Conservation (phyloP, 768 basidiomycete genomes). For the Lactarius vividus region DNA sequence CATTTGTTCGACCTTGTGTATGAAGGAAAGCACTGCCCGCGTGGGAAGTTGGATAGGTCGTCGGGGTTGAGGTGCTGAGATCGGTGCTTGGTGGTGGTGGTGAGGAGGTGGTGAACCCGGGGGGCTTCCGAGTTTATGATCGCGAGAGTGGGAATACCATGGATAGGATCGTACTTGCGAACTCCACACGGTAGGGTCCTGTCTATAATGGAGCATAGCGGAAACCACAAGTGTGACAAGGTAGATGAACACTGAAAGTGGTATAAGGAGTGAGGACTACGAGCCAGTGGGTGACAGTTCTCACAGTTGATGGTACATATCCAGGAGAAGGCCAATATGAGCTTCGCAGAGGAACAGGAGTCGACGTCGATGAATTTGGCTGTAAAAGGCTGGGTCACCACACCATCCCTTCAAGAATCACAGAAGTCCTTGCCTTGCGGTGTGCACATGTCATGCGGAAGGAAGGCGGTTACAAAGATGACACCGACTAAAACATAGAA, state of each 20-base stretch:
- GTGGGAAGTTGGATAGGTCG: slow-evolving; percentile 21
- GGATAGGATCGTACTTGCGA: slow-evolving; percentile 22
- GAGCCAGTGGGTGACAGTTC: neutral
- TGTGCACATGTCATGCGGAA: slow-evolving; percentile 22
- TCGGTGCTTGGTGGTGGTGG: neutral
- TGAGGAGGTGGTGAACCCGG: slow-evolving; percentile 7
- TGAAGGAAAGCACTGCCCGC: slow-evolving; percentile 6
- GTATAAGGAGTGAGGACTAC: neutral
- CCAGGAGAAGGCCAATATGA: slow-evolving; percentile 25
- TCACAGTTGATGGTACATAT: slow-evolving; percentile 25
- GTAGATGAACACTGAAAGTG: slow-evolving; percentile 20
- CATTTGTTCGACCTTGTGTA: slow-evolving; percentile 9
- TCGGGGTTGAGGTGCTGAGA: slow-evolving; percentile 23
- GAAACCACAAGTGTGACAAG: slow-evolving; percentile 17
- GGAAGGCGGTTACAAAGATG: slow-evolving; percentile 15
- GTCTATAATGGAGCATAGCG: slow-evolving; percentile 17
- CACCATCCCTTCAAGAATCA: neutral
- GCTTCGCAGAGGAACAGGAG: slow-evolving; percentile 24
- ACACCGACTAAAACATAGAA: slow-evolving; percentile 16
- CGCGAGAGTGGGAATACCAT: slow-evolving; percentile 17
- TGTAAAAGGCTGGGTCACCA: slow-evolving; percentile 3
- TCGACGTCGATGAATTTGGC: slow-evolving; percentile 1
- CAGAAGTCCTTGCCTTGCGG: slow-evolving; percentile 12
- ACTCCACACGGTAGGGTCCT: slow-evolving; percentile 19
- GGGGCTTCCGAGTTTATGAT: slow-evolving; percentile 10